Evolutionary conservation across 306 rosid genomes (phyloP).

Genomic region (Gleditsia sinensis): DNA sequence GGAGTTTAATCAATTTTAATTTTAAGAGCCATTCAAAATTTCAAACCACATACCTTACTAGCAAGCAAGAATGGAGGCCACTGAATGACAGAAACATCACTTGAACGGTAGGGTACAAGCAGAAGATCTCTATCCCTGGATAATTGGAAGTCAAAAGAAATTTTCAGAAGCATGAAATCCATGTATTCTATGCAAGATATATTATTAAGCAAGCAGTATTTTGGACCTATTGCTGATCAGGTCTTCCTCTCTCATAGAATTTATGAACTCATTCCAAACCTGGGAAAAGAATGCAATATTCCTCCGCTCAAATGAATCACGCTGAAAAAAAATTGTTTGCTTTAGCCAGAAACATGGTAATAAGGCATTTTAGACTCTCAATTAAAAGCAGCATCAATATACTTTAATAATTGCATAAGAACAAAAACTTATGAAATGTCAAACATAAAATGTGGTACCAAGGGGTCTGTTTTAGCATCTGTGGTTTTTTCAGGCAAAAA

Average conservation of each 20-base stretch:
- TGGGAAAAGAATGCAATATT: constrained; percentile 61
- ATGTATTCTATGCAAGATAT: not conserved
- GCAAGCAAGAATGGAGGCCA: constrained; percentile 89
- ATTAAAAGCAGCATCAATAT: not conserved
- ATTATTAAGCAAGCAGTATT: constrained; percentile 28
- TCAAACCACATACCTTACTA: constrained; percentile 61
- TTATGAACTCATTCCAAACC: constrained; percentile 74
- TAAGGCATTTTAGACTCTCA: not conserved
- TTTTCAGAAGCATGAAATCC: constrained; percentile 28
- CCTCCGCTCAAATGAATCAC: constrained; percentile 33
- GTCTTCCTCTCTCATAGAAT: constrained; percentile 67
- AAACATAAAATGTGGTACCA: constrained; percentile 31
- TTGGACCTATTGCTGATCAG: constrained; percentile 61
- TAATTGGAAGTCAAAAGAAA: constrained; percentile 3
- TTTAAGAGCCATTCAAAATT: constrained; percentile 19
- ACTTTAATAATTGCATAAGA: not conserved
- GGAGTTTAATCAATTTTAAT: not conserved
- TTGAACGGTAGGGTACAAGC: constrained; percentile 61
- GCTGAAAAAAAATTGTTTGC: constrained; percentile 43
- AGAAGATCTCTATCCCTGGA: constrained; percentile 69
- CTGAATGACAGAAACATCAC: constrained; percentile 55
- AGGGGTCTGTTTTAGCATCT: not conserved
- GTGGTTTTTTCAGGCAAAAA: constrained; percentile 45
- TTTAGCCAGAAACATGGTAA: not conserved
- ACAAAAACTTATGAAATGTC: constrained; percentile 19